A percentile compares a stretch with the other conserved stretches of the same genome.
Evolutionary conservation across 768 basidiomycete genomes (phyloP).

Genomic region (Macrolepiota albuminosa): DNA sequence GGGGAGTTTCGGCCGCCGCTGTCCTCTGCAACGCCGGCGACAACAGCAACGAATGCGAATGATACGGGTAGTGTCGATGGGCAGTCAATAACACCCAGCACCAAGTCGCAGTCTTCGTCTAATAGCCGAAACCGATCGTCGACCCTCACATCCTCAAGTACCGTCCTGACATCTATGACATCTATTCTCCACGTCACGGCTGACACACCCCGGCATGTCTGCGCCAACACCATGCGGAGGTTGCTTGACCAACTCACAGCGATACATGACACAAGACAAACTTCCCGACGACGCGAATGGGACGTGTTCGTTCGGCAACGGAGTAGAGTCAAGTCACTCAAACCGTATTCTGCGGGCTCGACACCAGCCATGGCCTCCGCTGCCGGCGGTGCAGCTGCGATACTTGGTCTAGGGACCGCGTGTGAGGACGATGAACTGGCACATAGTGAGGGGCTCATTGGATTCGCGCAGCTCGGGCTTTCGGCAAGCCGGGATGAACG

Average conservation of each 20-base stretch:
- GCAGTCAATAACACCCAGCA: slow-evolving; percentile 27
- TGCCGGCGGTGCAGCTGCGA: slow-evolving; percentile 49
- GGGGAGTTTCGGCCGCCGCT: slow-evolving; percentile 20
- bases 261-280: slow-evolving; percentile 80
- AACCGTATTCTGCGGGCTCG: slow-evolving; percentile 18
- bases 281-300: slow-evolving; percentile 72
- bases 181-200: slow-evolving; percentile 58
- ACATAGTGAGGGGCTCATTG: slow-evolving; percentile 84
- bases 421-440: slow-evolving; percentile 68
- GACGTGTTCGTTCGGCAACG: slow-evolving; percentile 79
- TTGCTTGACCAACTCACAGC: slow-evolving; percentile 73
- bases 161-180: slow-evolving; percentile 28
- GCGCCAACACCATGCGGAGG: slow-evolving; percentile 67
- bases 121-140: slow-evolving; percentile 45
- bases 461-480: slow-evolving; percentile 84
- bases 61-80: slow-evolving; percentile 12
- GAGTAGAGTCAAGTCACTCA: slow-evolving; percentile 38
- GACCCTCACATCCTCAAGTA: slow-evolving; percentile 23
- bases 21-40: slow-evolving; percentile 8
- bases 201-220: slow-evolving; percentile 69
- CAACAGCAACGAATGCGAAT: neutral
- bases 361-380: slow-evolving; percentile 22
- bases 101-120: slow-evolving; percentile 48
- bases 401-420: slow-evolving; percentile 63
- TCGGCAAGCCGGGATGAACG: slow-evolving; percentile 74